These are phyloP conservation scores for Capsicum baccatum DNA, from an alignment of 257 asterid genomes.

Conservation along the genomic window DNA sequence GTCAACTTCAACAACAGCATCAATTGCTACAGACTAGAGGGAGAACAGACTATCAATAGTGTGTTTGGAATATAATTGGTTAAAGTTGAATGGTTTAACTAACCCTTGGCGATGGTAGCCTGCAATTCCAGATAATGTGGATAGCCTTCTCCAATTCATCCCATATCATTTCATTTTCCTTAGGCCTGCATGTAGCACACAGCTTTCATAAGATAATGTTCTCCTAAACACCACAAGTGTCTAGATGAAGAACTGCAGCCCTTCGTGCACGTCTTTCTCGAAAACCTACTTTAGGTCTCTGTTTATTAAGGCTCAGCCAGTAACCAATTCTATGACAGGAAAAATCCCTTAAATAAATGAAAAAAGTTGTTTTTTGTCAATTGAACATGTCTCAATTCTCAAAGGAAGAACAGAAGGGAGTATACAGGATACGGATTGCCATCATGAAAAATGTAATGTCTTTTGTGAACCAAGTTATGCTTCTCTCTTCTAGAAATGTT, in stretches of 20 bases:
- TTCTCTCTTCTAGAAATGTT: neutral
- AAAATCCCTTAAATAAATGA: neutral
- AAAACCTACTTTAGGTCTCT: conserved; percentile 14
- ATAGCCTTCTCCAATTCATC: conserved; percentile 86
- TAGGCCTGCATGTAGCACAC: conserved; percentile 61
- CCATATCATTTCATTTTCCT: conserved; percentile 70
- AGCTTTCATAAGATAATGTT: conserved; percentile 7
- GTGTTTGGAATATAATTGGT: conserved; percentile 20
- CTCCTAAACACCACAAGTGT: neutral
- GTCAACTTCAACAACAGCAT: conserved; percentile 74
- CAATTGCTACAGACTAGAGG: conserved; percentile 82
- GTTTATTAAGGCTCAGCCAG: neutral
- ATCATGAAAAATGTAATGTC: neutral
- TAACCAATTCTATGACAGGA: conserved; percentile 8
- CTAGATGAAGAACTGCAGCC: neutral
- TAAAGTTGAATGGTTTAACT: conserved; percentile 37
- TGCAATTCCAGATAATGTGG: conserved; percentile 89
- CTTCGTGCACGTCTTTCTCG: neutral
- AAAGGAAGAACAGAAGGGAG: conserved; percentile 8
- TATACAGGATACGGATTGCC: neutral
- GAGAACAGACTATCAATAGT: conserved; percentile 36
- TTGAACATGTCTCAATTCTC: conserved; percentile 13
- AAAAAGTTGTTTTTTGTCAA: neutral
- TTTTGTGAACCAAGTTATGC: neutral
- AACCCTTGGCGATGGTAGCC: conserved; percentile 93